Percentiles rank a stretch among this genome's conserved stretches.
Evolutionary conservation across 768 basidiomycete genomes (phyloP).

Genomic region (Tricholoma terreum): DNA sequence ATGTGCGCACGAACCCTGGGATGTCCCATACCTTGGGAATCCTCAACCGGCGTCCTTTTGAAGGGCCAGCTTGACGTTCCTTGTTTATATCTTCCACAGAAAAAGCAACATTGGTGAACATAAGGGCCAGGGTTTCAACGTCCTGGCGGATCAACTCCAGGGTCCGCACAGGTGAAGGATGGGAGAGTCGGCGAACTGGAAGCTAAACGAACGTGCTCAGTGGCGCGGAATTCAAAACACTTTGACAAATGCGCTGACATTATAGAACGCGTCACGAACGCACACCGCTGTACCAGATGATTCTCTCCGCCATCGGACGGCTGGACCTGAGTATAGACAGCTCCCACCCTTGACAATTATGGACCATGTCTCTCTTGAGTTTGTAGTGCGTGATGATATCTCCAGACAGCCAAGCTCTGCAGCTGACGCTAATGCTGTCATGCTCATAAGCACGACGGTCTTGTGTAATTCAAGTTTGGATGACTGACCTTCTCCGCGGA

Average conservation of each 20-base stretch:
- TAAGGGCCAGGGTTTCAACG: conserved; percentile 68
- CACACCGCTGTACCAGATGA: conserved; percentile 76
- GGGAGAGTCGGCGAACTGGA: conserved; percentile 75
- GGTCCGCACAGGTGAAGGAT: conserved; percentile 56
- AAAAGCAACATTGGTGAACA: conserved; percentile 70
- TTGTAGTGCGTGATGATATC: conserved; percentile 71
- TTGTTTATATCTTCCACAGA: conserved; percentile 55
- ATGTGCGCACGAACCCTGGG: not conserved
- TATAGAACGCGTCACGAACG: conserved; percentile 88
- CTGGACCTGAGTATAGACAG: conserved; percentile 66
- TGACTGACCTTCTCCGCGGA: conserved; percentile 83
- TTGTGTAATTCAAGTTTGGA: not conserved
- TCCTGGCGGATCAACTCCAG: conserved; percentile 68
- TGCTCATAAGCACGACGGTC: not conserved
- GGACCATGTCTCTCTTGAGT: conserved; percentile 66
- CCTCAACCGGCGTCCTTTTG: conserved; percentile 48
- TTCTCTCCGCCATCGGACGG: conserved; percentile 73
- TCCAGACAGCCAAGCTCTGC: conserved; percentile 79
- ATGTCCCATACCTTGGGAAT: conserved; percentile 59
- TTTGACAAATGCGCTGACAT: conserved; percentile 44
- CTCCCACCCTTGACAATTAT: conserved; percentile 76
- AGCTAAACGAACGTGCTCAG: conserved; percentile 42
- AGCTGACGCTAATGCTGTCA: conserved; percentile 76
- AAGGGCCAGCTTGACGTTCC: conserved; percentile 30
- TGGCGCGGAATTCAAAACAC: not conserved